Conservation (phyloP, 2,329 filamentous ascomycete genomes). For the Aspergillus niger region DNA sequence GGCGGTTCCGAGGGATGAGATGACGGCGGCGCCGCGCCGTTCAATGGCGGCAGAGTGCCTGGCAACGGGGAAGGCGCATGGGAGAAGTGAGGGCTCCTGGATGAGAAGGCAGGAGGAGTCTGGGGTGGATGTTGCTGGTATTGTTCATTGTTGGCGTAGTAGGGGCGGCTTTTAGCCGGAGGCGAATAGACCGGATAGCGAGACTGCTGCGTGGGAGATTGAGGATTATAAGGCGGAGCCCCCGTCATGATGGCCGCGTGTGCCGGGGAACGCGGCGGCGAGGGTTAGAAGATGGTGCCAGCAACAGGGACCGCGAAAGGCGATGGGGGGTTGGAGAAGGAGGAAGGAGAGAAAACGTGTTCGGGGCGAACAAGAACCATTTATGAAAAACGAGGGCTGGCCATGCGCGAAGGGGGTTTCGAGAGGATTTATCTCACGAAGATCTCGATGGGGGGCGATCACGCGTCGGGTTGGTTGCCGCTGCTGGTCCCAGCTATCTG, state of each 20-base stretch:
- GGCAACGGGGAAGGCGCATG: conserved; percentile 45
- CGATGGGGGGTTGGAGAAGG: conserved; percentile 7
- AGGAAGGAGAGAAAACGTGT: conserved; percentile 11
- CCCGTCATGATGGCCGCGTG: conserved; percentile 45
- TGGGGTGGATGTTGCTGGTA: conserved; percentile 46
- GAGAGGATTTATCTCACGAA: conserved; percentile 13
- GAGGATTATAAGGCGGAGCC: conserved; percentile 48
- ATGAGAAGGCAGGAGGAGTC: conserved; percentile 44
- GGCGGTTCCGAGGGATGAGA: conserved; percentile 36
- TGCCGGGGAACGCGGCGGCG: conserved; percentile 32
- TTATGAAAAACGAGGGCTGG: conserved; percentile 14
- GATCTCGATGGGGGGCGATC: conserved; percentile 16
- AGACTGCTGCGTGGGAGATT: conserved; percentile 49
- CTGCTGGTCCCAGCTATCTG: conserved; percentile 15
- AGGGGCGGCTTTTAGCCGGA: conserved; percentile 44
- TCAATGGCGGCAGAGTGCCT: conserved; percentile 43
- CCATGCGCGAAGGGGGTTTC: conserved; percentile 19
- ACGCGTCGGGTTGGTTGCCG: conserved; percentile 21
- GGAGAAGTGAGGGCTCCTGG: conserved; percentile 45
- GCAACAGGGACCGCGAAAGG: conserved; percentile 8
- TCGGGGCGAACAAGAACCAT: conserved; percentile 16
- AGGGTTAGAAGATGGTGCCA: conserved; percentile 14
- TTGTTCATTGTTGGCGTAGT: conserved; percentile 47
- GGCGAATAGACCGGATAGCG: conserved; percentile 47
- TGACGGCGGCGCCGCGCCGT: conserved; percentile 35